Evolutionary conservation across 306 rosid genomes (phyloP).

Genomic region (Inga leiocalycina): DNA sequence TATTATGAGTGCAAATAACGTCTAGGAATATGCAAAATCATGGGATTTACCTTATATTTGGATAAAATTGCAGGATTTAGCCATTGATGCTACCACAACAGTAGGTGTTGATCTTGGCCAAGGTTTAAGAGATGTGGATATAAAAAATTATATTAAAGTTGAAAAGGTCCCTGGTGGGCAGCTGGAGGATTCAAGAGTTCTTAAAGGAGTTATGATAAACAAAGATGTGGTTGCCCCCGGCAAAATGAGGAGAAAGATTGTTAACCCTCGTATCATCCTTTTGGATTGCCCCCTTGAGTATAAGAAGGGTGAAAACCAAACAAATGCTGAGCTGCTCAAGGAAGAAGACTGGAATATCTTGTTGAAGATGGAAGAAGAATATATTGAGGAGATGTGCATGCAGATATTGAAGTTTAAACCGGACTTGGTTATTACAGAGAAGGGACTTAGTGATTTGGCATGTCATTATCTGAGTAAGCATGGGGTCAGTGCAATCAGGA

Average conservation of each 20-base stretch:
- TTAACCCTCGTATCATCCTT: constrained; percentile 75
- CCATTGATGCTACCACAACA: constrained; percentile 78
- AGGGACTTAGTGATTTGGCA: constrained; percentile 90
- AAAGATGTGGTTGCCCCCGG: constrained; percentile 89
- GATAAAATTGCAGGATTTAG: constrained; percentile 61
- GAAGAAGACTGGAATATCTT: constrained; percentile 87
- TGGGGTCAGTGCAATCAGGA: constrained; percentile 82
- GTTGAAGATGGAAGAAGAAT: constrained; percentile 84
- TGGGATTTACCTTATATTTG: constrained; percentile 1
- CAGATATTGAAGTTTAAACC: constrained; percentile 86
- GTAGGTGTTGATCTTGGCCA: constrained; percentile 86
- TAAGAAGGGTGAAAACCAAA: constrained; percentile 90
- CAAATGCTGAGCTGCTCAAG: constrained; percentile 79
- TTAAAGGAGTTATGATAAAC: constrained; percentile 86
- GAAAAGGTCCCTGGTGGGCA: constrained; percentile 94
- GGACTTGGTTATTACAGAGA: constrained; percentile 82
- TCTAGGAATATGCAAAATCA: neutral
- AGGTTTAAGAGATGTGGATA: constrained; percentile 82
- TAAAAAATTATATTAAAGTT: constrained; percentile 81
- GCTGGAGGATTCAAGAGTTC: constrained; percentile 84
- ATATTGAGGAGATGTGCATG: constrained; percentile 74
- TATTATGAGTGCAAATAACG: neutral
- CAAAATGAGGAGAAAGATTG: constrained; percentile 88
- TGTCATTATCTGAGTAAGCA: constrained; percentile 83
- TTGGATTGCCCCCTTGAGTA: constrained; percentile 85